Base-by-base conservation (phyloP, 805 yeast genomes). In the Wickerhamiella shivajii region DNA sequence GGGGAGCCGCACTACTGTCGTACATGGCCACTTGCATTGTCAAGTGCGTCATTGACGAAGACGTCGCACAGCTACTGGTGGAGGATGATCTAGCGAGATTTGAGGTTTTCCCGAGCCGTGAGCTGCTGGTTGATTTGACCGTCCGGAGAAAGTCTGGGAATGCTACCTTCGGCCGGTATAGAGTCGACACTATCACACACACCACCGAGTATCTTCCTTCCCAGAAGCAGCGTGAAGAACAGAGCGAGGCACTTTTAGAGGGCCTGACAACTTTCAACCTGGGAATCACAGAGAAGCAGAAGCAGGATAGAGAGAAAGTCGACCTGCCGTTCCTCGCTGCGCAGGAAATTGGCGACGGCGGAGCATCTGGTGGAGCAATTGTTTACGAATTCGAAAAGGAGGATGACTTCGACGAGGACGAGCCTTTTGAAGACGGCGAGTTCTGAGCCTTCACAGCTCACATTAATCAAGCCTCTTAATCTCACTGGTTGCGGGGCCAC, bases 361-460 rank as follows among this genome's bases (percentile, higher is more conserved):
- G 77, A 14, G 68, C 71, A 21, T 59, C 69, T 31, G 94, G 93
- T 34, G 95, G 97, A 13, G 96, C 98, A 1, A 85, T 90, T 44
- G 93, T 87, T 3, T 87, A 87, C 50, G 90, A 90, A 50, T 90
- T 74, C 51, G 97, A 90, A 48, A 81, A 85, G 50, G 97, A 87
- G 53, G 98, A 87, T 52, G 98, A 87, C 54, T 87, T 85, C 50
- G 98, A 87, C 50, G 98, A 87, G 53, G 97, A 90, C 46, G 98
- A 87, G 55, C 96, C 97, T 0, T 87, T 75, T 49, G 98, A 87
- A 52, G 97, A 87, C n/a, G n/a, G n/a, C n/a, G n/a, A n/a, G n/a
- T n/a, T n/a, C n/a, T n/a, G n/a, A n/a, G n/a, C n/a, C n/a, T n/a
- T n/a, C n/a, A n/a, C n/a, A n/a, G n/a, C n/a, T n/a, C n/a, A n/a